These are phyloP conservation scores for Ascoidea tarda DNA, from an alignment of 805 yeast species.

Conservation along the genomic window DNA sequence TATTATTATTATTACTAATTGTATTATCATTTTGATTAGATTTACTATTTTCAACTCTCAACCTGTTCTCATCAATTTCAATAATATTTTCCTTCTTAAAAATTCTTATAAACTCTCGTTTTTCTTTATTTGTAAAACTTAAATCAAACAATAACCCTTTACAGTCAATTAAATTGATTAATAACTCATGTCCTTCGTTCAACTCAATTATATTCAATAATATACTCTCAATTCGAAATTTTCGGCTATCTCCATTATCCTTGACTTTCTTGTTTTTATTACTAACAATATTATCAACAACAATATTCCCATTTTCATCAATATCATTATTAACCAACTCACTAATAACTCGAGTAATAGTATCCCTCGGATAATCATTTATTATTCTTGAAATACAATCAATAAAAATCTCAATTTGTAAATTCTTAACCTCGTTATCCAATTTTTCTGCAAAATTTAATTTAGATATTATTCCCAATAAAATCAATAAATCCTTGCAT, in stretches of 20 bases:
- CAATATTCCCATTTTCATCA: too few species aligned
- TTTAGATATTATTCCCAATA: neutral
- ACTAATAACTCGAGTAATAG: neutral
- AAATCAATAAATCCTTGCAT: neutral
- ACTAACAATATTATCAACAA: too few species aligned
- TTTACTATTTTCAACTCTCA: too few species aligned
- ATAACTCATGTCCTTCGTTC: neutral
- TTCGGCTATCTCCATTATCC: neutral
- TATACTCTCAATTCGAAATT: neutral
- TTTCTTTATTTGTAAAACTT: neutral
- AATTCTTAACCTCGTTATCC: too few species aligned
- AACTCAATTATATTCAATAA: too few species aligned
- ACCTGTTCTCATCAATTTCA: too few species aligned
- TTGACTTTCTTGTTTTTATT: too few species aligned
- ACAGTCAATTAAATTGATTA: neutral
- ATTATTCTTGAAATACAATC: neutral
- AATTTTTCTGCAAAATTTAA: too few species aligned
- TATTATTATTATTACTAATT: too few species aligned
- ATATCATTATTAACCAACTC: neutral
- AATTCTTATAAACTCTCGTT: too few species aligned
- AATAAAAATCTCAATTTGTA: neutral
- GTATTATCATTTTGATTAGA: too few species aligned
- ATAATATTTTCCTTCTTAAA: neutral
- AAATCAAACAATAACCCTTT: neutral
- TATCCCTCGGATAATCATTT: neutral